Base-by-base conservation (phyloP, 2,329 filamentous ascomycete genomes). In the Fusarium sp. region DNA sequence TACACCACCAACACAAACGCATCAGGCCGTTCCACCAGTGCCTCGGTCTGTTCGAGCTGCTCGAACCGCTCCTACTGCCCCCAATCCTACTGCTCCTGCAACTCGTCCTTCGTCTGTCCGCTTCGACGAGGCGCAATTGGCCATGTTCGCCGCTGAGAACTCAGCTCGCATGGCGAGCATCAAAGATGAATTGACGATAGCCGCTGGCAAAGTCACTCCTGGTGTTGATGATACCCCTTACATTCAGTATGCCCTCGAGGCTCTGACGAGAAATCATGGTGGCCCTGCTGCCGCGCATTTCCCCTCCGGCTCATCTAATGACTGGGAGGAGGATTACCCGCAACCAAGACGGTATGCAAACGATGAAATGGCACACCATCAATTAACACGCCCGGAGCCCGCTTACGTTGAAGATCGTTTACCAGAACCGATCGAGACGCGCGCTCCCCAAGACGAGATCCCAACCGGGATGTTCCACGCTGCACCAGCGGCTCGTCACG, bases 211-310 rank as follows among this genome's bases (percentile, higher is more conserved):
- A 42, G 84, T 89, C 58, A 95, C 93, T 0, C 94, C 94, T 0
- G 93, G 91, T 12, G 84, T 93, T 41, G 94, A 97, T 75, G 92
- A 97, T 75, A 91, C 90, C 11, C 94, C 93, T 1, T 97, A 94
- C 79, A 93, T 98, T 68, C 91, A 91, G 69, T 97, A 96, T 78
- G 94, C 95, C 42, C 89, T 98, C 67, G 92, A 97, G 69, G 93
- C 95, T 67, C 83, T 98, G 72, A 97, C 93, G 8, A 85, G 91
- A 49, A 88, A 92, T 74, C 90, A 90, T 60, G 89, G 92, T 64
- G 84, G 89, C 8, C 81, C 83, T 60, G 84, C 86, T 12, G 82
- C 85, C 58, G 82, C 84, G 57, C 81, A 86, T 70, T 84, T 87
- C 54, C 79, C 84, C 56, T 83, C 84, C 7, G 75, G 70, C 31